These are phyloP conservation scores for Prunus salicina DNA, from an alignment of 306 rosid genomes.

Conservation along the genomic window DNA sequence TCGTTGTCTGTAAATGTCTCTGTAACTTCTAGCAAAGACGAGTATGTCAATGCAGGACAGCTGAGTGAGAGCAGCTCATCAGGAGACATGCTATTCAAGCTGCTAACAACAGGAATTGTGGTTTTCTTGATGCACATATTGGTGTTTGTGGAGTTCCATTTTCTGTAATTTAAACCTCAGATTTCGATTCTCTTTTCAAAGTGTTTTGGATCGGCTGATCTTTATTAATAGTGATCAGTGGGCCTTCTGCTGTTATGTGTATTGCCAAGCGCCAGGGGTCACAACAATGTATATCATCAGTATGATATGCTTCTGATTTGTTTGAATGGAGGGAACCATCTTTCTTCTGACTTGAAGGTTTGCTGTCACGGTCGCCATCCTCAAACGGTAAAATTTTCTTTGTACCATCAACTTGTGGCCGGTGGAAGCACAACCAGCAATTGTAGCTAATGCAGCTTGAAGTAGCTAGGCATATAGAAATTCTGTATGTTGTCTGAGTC, in stretches of 20 bases:
- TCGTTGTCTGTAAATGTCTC: conserved; percentile 83
- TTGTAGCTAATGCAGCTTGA: neutral
- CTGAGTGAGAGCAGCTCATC: conserved; percentile 41
- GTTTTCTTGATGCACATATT: conserved; percentile 41
- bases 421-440: neutral
- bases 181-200: conserved; percentile 35
- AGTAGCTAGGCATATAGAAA: conserved; percentile 11
- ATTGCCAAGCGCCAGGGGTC: conserved; percentile 19
- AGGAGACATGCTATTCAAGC: conserved; percentile 37
- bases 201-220: conserved; percentile 31
- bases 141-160: conserved; percentile 32
- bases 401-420: neutral
- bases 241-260: conserved; percentile 21
- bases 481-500: neutral
- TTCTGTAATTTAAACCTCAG: conserved; percentile 37
- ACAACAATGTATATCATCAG: conserved; percentile 17
- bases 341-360: conserved; percentile 17
- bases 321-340: conserved; percentile 6
- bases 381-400: neutral
- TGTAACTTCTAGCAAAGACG: conserved; percentile 69
- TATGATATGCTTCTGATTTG: conserved; percentile 27
- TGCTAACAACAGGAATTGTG: conserved; percentile 42
- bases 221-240: conserved; percentile 38
- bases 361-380: neutral
- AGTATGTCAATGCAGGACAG: conserved; percentile 65